Base-by-base conservation (phyloP, 139 green algal species). In the Chlorella sp. region DNA sequence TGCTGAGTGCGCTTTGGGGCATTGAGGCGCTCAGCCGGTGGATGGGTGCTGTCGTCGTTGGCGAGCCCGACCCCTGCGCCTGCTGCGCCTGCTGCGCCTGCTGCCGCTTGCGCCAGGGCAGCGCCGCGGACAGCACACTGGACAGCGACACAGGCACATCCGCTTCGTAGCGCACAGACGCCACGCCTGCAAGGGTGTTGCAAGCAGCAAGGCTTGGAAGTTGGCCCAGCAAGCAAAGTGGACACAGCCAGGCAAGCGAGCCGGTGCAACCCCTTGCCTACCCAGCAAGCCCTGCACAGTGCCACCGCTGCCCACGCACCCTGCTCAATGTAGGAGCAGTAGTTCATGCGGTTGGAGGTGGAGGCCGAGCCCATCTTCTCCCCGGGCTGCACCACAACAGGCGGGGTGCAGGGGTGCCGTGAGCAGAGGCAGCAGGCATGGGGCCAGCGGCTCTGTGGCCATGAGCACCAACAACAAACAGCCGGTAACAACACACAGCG, bases 251-350 rank as follows among this genome's bases (percentile, higher is more conserved):
- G 3, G 36, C 38, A n/a, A 19, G 68, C 2, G 68, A 14, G 38
- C n/a, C n/a, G n/a, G n/a, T n/a, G n/a, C n/a, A n/a, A n/a, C n/a
- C n/a, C n/a, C n/a, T n/a, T n/a, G n/a, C n/a, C n/a, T n/a, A n/a
- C n/a, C n/a, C n/a, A n/a, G n/a, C n/a, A n/a, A n/a, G n/a, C n/a
- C n/a, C n/a, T n/a, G n/a, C n/a, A n/a, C n/a, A n/a, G n/a, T n/a
- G n/a, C n/a, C n/a, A n/a, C n/a, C 73, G 40, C 3, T 2, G 43
- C 32, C 46, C 1, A n/a, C 74, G 17, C 79, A 84, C 79, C 79
- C 20, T 76, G 41, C 64, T 84, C 64, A 30, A 84, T 75, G 64
- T 84, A 84, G 64, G 64, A 84, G 79, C 79, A 84, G 26, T 46
- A 30, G 13, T 62, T 13, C 58, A 58, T 64, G 13, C 56, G 77